A percentile compares a stretch with the other conserved stretches of the same genome.
phyloP scores from a whole-genome alignment of 495 filamentous ascomycete genomes.

The Glonium stellatum region DNA sequence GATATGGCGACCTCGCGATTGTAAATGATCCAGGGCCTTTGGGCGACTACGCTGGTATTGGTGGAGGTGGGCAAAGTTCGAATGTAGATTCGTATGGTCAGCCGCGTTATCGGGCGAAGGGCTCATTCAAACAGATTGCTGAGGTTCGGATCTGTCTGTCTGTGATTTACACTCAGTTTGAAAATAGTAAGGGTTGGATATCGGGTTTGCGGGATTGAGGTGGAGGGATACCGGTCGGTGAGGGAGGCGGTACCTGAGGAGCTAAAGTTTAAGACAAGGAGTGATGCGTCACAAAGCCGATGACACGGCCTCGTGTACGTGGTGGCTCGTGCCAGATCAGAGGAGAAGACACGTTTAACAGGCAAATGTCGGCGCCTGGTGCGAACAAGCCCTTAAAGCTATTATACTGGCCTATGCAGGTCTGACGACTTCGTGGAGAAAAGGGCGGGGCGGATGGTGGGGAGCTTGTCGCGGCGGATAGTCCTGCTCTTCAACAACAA shows the following conservation, averaged over 20 bases:
- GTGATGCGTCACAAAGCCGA: conserved; percentile 6
- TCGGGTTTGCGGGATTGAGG: not conserved
- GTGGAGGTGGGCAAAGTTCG: conserved; percentile 15
- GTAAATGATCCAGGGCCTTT: conserved; percentile 21
- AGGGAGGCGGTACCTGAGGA: not conserved
- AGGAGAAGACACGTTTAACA: not conserved
- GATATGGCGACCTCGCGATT: conserved; percentile 24
- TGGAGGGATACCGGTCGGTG: not conserved
- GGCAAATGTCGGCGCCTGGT: not conserved
- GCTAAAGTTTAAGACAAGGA: not conserved
- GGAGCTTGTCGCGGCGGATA: conserved; percentile 4
- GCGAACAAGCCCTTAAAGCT: not conserved
- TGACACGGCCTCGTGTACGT: conserved; percentile 3
- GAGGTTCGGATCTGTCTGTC: not conserved
- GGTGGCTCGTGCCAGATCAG: conserved; percentile 4
- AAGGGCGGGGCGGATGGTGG: conserved; percentile 1
- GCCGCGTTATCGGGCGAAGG: conserved; percentile 24
- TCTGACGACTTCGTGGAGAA: not conserved
- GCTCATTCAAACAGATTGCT: conserved; percentile 27
- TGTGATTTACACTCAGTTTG: not conserved
- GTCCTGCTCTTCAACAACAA: not conserved
- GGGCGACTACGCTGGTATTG: conserved; percentile 23
- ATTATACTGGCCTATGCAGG: not conserved
- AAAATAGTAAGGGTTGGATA: not conserved
- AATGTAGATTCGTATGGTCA: conserved; percentile 14